A percentile compares a stretch with the other conserved stretches of the same genome.
phyloP scores from a whole-genome alignment of 495 filamentous ascomycete species.

The Geoglossum glabrum region DNA sequence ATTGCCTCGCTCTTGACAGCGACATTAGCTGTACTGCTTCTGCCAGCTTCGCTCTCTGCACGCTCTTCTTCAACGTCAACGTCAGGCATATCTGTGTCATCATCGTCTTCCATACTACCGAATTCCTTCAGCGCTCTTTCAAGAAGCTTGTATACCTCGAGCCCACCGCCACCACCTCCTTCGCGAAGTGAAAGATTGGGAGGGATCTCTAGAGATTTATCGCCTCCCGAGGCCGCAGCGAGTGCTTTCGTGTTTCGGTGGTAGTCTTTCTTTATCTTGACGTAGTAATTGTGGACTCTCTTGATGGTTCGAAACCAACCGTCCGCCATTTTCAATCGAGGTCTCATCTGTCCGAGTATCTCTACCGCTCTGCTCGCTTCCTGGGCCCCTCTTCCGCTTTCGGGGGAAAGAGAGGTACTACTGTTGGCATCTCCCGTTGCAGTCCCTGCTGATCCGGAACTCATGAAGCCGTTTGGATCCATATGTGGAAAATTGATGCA shows the following conservation, averaged over 20 bases:
- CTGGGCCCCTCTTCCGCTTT: constrained; percentile 17
- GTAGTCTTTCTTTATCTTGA: constrained; percentile 41
- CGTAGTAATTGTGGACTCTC: constrained; percentile 47
- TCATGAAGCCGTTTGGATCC: constrained; percentile 46
- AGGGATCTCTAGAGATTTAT: not conserved
- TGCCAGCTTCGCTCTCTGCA: not conserved
- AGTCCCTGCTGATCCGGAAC: constrained; percentile 9
- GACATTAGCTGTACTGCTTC: constrained; percentile 12
- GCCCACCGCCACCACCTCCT: constrained; percentile 36
- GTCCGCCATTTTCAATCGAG: constrained; percentile 46
- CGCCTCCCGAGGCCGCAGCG: constrained; percentile 12
- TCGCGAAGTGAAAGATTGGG: constrained; percentile 24
- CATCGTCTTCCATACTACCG: constrained; percentile 28
- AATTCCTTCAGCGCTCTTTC: constrained; percentile 38
- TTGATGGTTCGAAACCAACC: constrained; percentile 51
- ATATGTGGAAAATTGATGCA: constrained; percentile 56
- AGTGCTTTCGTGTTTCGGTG: constrained; percentile 25
- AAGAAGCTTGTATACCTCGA: constrained; percentile 50
- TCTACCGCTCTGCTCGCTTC: constrained; percentile 32
- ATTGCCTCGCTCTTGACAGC: constrained; percentile 24
- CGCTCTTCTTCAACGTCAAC: not conserved
- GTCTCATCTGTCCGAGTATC: constrained; percentile 40
- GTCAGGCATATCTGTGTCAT: constrained; percentile 2
- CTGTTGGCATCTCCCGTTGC: constrained; percentile 4
- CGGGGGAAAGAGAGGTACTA: constrained; percentile 5